Percentiles rank a stretch among this genome's conserved stretches.
These are phyloP conservation scores for Neopestalotiopsis rosae DNA, from an alignment of 2,329 filamentous ascomycete genomes.

Conservation along the genomic window DNA sequence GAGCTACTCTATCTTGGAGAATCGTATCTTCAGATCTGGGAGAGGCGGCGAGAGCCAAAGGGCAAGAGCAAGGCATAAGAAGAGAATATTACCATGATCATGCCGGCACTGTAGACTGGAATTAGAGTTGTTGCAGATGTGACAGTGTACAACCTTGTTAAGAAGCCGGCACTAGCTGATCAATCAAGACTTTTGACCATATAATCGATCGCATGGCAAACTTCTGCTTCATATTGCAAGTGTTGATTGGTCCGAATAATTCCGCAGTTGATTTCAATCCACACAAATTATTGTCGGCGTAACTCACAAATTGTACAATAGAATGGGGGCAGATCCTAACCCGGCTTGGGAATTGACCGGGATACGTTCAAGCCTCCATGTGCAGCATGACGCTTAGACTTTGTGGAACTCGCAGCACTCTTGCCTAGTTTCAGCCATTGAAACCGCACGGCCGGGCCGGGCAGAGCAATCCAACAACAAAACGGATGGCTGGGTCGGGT, in stretches of 20 bases:
- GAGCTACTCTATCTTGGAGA: constrained; percentile 93
- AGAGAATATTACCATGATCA: constrained; percentile 5
- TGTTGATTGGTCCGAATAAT: background rate
- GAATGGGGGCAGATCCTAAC: background rate
- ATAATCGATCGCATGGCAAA: background rate
- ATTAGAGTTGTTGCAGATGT: background rate
- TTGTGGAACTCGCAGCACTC: background rate
- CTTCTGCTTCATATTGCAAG: background rate
- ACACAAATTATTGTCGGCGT: background rate
- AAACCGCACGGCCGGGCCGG: background rate
- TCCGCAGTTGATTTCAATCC: background rate
- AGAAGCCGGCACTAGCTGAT: background rate
- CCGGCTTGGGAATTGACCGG: background rate
- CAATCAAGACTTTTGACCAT: background rate
- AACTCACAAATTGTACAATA: background rate
- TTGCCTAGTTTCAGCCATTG: background rate
- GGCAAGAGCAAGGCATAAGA: constrained; percentile 40
- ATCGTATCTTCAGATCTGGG: constrained; percentile 96
- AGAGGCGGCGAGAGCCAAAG: constrained; percentile 69
- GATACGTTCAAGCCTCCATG: background rate
- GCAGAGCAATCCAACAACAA: background rate
- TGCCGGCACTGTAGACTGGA: background rate
- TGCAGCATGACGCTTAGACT: constrained; percentile 1
- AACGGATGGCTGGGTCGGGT: background rate
- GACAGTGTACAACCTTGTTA: background rate